These are phyloP conservation scores for Hyphopichia khmerensis DNA, from an alignment of 1,139 yeast species.

Conservation along the genomic window DNA sequence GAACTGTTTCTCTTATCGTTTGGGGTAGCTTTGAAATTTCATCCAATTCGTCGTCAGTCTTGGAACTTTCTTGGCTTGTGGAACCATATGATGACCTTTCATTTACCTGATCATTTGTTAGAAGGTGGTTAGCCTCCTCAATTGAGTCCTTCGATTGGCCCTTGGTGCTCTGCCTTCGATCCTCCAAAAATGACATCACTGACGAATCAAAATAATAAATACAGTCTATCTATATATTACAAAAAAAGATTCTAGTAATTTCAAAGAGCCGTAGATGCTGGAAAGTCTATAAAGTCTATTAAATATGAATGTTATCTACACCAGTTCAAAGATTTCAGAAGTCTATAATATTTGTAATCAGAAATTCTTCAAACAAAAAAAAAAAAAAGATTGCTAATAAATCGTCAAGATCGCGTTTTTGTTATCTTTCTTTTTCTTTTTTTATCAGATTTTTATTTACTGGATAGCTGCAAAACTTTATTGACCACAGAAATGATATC, in stretches of 20 bases:
- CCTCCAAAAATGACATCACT: too few species aligned
- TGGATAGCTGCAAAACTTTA: slow-evolving; percentile 1
- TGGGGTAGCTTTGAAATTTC: slow-evolving; percentile 24
- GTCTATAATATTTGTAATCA: not conserved
- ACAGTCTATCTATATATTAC: too few species aligned
- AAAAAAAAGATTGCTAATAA: not conserved
- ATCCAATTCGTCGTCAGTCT: slow-evolving; percentile 5
- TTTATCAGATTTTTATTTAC: not conserved
- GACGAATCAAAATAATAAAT: too few species aligned
- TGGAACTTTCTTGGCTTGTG: not conserved
- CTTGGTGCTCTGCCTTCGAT: too few species aligned
- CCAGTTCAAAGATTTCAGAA: not conserved
- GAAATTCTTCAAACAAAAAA: too few species aligned
- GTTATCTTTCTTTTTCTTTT: not conserved
- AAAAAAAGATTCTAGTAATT: too few species aligned
- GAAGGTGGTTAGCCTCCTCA: too few species aligned
- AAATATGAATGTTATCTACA: too few species aligned
- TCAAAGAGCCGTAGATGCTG: too few species aligned
- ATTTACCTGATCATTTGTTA: too few species aligned
- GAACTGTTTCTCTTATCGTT: slow-evolving; percentile 32
- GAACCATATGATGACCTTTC: not conserved
- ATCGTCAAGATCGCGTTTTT: not conserved
- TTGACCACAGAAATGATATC: slow-evolving; percentile 1
- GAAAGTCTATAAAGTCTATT: too few species aligned
- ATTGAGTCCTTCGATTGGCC: too few species aligned